Evolutionary conservation across 805 yeast genomes (phyloP).

Genomic region (Millerozyma miso): DNA sequence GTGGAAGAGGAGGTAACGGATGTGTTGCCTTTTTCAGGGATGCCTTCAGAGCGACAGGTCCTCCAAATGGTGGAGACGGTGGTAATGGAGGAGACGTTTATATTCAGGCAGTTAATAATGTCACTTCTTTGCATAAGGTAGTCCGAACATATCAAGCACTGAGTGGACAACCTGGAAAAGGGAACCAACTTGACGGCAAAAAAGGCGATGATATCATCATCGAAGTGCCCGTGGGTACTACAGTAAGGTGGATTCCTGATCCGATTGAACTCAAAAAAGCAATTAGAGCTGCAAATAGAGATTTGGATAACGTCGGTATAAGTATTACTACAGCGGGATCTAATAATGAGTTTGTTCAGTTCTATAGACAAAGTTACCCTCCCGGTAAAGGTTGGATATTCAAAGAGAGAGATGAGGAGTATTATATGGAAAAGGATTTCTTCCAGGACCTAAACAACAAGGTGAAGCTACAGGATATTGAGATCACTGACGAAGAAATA

Average conservation of each 20-base stretch:
- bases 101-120: constrained; percentile 71
- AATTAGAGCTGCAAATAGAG: constrained; percentile 11
- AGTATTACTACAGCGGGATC: constrained; percentile 26
- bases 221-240: constrained; percentile 90
- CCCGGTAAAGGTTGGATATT: constrained; percentile 89
- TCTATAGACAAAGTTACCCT: constrained; percentile 55
- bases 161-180: constrained; percentile 67
- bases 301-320: constrained; percentile 21
- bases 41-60: constrained; percentile 80
- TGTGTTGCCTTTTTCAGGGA: constrained; percentile 81
- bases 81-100: constrained; percentile 89
- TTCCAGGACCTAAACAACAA: constrained; percentile 60
- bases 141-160: constrained; percentile 66
- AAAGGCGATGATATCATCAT: constrained; percentile 75
- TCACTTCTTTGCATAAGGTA: constrained; percentile 68
- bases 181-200: constrained; percentile 81
- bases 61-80: constrained; percentile 99
- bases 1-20: constrained; percentile 92
- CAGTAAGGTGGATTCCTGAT: constrained; percentile 78
- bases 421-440: constrained; percentile 61
- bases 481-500: constrained; percentile 54
- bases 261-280: constrained; percentile 44
- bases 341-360: constrained; percentile 35
- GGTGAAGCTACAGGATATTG: constrained; percentile 63
- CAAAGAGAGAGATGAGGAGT: constrained; percentile 70